These are phyloP conservation scores for Taiwanofungus camphoratus DNA, from an alignment of 1,284 basidiomycete genomes.

Conservation along the genomic window DNA sequence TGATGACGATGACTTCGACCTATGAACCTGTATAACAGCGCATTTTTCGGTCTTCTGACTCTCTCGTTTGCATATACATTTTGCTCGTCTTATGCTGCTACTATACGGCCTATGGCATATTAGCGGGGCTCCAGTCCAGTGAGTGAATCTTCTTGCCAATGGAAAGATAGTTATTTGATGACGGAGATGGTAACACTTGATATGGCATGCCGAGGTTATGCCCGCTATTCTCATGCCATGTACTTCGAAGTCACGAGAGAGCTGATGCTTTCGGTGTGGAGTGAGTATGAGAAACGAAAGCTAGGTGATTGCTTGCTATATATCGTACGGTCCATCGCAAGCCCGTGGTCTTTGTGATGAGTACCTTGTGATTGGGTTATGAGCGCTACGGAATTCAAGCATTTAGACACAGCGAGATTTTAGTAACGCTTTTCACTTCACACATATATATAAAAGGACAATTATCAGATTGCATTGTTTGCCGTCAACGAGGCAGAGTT, in stretches of 20 bases:
- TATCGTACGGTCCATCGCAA: too few species aligned
- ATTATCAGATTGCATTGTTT: too few species aligned
- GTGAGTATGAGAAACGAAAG: too few species aligned
- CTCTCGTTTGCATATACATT: conserved; percentile 2
- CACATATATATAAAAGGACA: too few species aligned
- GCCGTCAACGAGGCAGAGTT: too few species aligned
- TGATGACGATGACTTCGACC: conserved; percentile 69
- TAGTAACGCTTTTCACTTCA: too few species aligned
- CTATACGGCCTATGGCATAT: conserved; percentile 1
- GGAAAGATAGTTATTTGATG: not conserved
- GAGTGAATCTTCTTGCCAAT: not conserved
- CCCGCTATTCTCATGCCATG: not conserved
- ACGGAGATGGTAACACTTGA: not conserved
- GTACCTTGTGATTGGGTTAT: too few species aligned
- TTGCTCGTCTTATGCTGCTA: not conserved
- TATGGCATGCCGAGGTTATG: not conserved
- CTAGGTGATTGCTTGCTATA: too few species aligned
- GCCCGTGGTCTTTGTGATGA: too few species aligned
- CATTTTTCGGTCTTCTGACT: conserved; percentile 1
- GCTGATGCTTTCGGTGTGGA: too few species aligned
- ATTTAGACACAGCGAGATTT: too few species aligned
- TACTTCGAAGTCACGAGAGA: not conserved
- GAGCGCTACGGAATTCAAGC: too few species aligned
- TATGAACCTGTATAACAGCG: conserved; percentile 33
- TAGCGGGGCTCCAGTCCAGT: not conserved